Evolutionary conservation across 108 stramenopile genomes (phyloP).

Genomic region (Fistulifera pelliculosa): DNA sequence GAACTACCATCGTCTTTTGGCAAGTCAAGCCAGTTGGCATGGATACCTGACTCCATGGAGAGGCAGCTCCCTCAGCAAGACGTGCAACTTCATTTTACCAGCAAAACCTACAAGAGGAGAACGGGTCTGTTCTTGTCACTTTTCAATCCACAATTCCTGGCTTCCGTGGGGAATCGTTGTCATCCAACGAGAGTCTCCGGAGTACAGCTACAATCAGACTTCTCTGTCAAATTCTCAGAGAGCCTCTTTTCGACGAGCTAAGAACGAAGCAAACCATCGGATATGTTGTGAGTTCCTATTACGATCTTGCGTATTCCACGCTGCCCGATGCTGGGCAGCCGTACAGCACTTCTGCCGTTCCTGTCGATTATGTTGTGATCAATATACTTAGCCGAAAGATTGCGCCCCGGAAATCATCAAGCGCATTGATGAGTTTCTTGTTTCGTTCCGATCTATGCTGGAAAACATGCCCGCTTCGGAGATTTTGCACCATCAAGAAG

Average conservation of each 20-base stretch:
- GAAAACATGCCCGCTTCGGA: slow-evolving; percentile 57
- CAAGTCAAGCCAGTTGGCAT: slow-evolving; percentile 1
- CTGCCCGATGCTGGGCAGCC: slow-evolving; percentile 5
- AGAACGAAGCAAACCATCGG: slow-evolving; percentile 79
- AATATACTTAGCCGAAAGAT: slow-evolving; percentile 67
- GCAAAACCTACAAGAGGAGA: slow-evolving; percentile 72
- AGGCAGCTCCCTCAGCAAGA: slow-evolving; percentile 47
- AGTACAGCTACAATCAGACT: slow-evolving; percentile 62
- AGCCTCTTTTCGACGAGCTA: slow-evolving; percentile 75
- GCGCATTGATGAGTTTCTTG: slow-evolving; percentile 76
- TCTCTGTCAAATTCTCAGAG: slow-evolving; percentile 68
- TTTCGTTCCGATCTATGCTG: slow-evolving; percentile 40
- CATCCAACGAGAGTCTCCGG: slow-evolving; percentile 43
- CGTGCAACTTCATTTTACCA: slow-evolving; percentile 64
- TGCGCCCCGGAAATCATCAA: slow-evolving; percentile 50
- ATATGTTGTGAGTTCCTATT: slow-evolving; percentile 67
- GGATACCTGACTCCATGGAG: slow-evolving; percentile 37
- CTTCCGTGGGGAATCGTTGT: slow-evolving; percentile 63
- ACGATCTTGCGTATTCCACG: slow-evolving; percentile 53
- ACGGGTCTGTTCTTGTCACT: slow-evolving; percentile 64
- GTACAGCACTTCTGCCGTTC: slow-evolving; percentile 24
- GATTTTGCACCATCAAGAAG: slow-evolving; percentile 51
- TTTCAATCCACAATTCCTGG: slow-evolving; percentile 61
- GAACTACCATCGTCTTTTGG: neutral
- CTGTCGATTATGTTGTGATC: slow-evolving; percentile 60